Evolutionary conservation across 371 early-diverging fungal genomes (phyloP), one percentile per base, ranked within the genome.

Genomic region (Mortierella sp.): DNA sequence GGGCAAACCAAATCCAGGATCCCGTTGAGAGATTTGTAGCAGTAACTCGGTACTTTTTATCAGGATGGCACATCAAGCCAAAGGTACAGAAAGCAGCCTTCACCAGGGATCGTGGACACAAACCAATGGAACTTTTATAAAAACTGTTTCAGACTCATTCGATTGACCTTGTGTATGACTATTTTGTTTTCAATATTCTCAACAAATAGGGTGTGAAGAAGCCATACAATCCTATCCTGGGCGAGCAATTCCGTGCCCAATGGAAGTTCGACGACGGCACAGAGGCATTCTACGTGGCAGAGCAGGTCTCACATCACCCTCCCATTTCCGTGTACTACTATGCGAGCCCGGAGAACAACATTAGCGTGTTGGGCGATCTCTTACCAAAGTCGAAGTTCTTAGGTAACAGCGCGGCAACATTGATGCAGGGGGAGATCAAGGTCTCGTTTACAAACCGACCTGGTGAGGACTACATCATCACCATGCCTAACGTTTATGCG

Each of bases 241-340:
- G 98, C 16, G 99, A 99, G 89, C 92, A 95, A 28, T 98, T 98
- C 88, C 95, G 97, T 44, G 95, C 97, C 75, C 82, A 89, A 72
- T 98, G 94, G 91, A 84, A 88, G 45, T 94, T 95, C 77, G 88
- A 90, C 16, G 96, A 97, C 86, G 91, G 91, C 11, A 91, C 95
- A 50, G 91, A 95, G 47, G 94, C 94, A 2, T 94, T 92, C 84
- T 98, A 95, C 88, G 91, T 98, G 47, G 94, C 96, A 48, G 99
- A 99, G 85, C 99, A 99, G 88, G 97, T 97, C 19, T 97, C 97
- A 21, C 99, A 99, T 88, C 99, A 98, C 84, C 99, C 99, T 50
- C 99, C 99, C 9, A 92, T 96, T 38, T 96, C 98, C 5, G 95
- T 96, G 54, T 97, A 94, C 89, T 95, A 94, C 80, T 97, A 95